Conservation (phyloP, 179 eudicot species). For the Gypsophila paniculata region DNA sequence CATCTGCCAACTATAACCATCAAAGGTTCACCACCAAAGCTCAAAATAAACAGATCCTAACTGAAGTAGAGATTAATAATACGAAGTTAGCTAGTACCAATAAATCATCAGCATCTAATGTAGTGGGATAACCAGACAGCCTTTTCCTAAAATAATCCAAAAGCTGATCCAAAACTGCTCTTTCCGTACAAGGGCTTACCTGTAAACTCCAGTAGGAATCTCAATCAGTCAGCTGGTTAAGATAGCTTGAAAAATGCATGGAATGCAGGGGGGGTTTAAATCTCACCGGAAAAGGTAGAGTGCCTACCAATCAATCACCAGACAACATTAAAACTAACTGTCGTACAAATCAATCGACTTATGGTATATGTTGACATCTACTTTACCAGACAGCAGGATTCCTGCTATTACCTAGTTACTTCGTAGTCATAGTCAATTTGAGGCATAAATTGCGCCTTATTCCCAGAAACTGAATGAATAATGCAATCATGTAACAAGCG, state of each 20-base stretch:
- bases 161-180: constrained; percentile 89
- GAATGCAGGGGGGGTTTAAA: neutral
- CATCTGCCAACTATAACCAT: constrained; percentile 58
- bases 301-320: too few relatives aligned
- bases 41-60: neutral
- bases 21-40: constrained; percentile 9
- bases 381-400: neutral
- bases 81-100: constrained; percentile 47
- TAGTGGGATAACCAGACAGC: constrained; percentile 71
- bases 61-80: constrained; percentile 10
- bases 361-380: neutral
- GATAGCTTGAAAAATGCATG: neutral
- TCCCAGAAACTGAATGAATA: neutral
- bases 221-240: neutral
- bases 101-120: constrained; percentile 65
- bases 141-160: constrained; percentile 61
- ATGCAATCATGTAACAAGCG: constrained; percentile 3
- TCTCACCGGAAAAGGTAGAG: neutral
- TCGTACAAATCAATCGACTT: neutral
- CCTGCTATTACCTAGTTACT: neutral
- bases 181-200: constrained; percentile 91
- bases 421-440: neutral
- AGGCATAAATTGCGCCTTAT: neutral
- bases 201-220: constrained; percentile 20
- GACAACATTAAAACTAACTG: too few relatives aligned